Conservation (phyloP, 768 basidiomycete species). For the Podaxis sp. region DNA sequence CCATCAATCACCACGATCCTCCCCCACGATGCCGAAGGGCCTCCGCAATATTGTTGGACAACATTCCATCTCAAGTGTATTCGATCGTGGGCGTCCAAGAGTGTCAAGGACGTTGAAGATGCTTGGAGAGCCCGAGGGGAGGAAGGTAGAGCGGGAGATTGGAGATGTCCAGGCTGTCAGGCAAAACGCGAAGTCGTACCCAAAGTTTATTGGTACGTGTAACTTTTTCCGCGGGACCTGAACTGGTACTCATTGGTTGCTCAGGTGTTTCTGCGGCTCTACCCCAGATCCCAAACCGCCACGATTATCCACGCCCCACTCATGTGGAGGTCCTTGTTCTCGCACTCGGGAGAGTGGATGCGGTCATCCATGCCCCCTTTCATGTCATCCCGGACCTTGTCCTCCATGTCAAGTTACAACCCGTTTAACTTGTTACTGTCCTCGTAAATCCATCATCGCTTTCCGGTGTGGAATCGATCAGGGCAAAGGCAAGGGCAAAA, state of each 20-base stretch:
- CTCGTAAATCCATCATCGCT: slow-evolving; percentile 54
- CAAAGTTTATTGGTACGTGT: slow-evolving; percentile 60
- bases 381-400: slow-evolving; percentile 95
- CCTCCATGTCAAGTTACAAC: slow-evolving; percentile 88
- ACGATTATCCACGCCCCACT: slow-evolving; percentile 72
- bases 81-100: slow-evolving; percentile 82
- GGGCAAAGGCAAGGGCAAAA: slow-evolving; percentile 24
- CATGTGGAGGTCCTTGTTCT: slow-evolving; percentile 70
- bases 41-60: slow-evolving; percentile 78
- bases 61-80: slow-evolving; percentile 93
- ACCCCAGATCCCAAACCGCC: slow-evolving; percentile 70
- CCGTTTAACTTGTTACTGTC: slow-evolving; percentile 76
- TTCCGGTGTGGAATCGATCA: slow-evolving; percentile 55
- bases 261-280: slow-evolving; percentile 83
- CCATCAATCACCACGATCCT: slow-evolving; percentile 50
- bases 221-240: neutral
- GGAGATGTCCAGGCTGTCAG: slow-evolving; percentile 96
- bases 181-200: slow-evolving; percentile 69
- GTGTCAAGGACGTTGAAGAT: slow-evolving; percentile 67
- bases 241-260: neutral
- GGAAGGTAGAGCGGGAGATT: slow-evolving; percentile 62
- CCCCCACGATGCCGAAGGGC: slow-evolving; percentile 29
- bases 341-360: slow-evolving; percentile 60
- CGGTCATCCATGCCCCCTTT: slow-evolving; percentile 77
- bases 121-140: slow-evolving; percentile 77